These are phyloP conservation scores for Lathyrus sativus DNA, from an alignment of 306 rosid genomes.

Conservation along the genomic window DNA sequence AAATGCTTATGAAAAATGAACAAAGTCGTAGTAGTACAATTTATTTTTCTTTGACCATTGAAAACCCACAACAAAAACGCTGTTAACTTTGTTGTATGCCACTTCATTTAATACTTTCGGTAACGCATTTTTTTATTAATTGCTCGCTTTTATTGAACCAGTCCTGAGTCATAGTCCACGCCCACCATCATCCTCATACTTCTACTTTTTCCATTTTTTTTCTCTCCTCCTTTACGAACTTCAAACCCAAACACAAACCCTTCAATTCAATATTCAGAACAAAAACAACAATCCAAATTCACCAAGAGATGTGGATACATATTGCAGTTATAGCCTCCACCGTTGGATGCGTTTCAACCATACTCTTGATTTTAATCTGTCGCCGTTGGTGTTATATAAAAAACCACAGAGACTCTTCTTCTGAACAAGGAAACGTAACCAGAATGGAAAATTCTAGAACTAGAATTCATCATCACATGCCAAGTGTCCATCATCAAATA, in stretches of 20 bases:
- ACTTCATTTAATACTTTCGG: constrained; percentile 1
- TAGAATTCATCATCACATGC: constrained; percentile 14
- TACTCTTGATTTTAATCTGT: constrained; percentile 39
- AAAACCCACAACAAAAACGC: constrained; percentile 11
- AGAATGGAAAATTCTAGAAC: constrained; percentile 30
- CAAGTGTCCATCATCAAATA: constrained; percentile 20
- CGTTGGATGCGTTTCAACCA: constrained; percentile 48
- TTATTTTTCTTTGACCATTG: not conserved
- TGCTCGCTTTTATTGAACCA: constrained; percentile 64
- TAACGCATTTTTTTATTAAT: not conserved
- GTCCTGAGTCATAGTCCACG: constrained; percentile 61
- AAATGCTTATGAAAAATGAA: too few species aligned
- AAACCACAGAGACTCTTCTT: constrained; percentile 40
- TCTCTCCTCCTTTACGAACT: constrained; percentile 10
- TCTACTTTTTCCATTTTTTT: not conserved
- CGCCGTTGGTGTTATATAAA: constrained; percentile 39
- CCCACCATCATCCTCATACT: constrained; percentile 38
- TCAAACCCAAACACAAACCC: not conserved
- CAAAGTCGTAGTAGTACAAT: too few species aligned
- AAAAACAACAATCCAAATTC: constrained; percentile 3
- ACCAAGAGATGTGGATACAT: constrained; percentile 47
- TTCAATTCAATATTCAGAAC: not conserved
- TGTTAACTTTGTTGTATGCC: constrained; percentile 5
- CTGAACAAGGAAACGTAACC: constrained; percentile 34
- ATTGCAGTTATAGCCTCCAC: constrained; percentile 48